These are phyloP conservation scores for Arthrocladium fulminans DNA, from an alignment of 2,329 filamentous ascomycete species.

Conservation along the genomic window DNA sequence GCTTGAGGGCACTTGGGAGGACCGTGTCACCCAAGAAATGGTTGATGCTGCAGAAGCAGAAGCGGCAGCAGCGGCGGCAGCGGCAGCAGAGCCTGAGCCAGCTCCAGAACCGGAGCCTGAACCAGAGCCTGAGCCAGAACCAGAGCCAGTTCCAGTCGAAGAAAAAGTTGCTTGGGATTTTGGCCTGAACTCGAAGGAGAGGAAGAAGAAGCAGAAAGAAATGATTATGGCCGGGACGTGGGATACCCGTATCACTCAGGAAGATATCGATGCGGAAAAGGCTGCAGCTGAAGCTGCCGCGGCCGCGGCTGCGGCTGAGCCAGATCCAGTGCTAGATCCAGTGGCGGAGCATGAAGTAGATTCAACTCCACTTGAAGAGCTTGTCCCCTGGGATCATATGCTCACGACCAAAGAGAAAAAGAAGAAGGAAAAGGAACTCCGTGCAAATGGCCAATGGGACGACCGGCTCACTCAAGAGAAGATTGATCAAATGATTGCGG, in stretches of 20 bases:
- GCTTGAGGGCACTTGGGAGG: constrained; percentile 12
- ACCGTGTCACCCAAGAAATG: constrained; percentile 16
- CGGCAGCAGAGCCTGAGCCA: background rate
- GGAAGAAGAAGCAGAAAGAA: constrained; percentile 21
- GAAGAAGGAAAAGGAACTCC: constrained; percentile 17
- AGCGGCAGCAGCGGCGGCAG: constrained; percentile 21
- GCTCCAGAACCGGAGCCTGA: background rate
- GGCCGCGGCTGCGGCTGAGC: constrained; percentile 21
- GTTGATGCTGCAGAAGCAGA: constrained; percentile 25
- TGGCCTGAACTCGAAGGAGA: constrained; percentile 5
- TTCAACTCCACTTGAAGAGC: background rate
- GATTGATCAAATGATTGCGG: constrained; percentile 23
- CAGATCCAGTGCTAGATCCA: constrained; percentile 22
- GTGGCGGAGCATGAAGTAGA: constrained; percentile 11
- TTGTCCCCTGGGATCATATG: constrained; percentile 4
- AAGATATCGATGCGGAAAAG: constrained; percentile 6
- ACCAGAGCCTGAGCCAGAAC: constrained; percentile 22
- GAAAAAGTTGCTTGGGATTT: constrained; percentile 6
- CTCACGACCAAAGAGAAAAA: constrained; percentile 19
- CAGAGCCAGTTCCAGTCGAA: background rate
- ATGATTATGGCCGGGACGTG: background rate
- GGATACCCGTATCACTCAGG: constrained; percentile 3
- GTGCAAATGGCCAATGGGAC: constrained; percentile 16
- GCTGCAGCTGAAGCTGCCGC: constrained; percentile 1
- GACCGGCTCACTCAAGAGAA: constrained; percentile 19